Percentiles rank a stretch among this genome's conserved stretches.
These are phyloP conservation scores for Metschnikowia drakensbergensis DNA, from an alignment of 805 yeast genomes.

Conservation along the genomic window DNA sequence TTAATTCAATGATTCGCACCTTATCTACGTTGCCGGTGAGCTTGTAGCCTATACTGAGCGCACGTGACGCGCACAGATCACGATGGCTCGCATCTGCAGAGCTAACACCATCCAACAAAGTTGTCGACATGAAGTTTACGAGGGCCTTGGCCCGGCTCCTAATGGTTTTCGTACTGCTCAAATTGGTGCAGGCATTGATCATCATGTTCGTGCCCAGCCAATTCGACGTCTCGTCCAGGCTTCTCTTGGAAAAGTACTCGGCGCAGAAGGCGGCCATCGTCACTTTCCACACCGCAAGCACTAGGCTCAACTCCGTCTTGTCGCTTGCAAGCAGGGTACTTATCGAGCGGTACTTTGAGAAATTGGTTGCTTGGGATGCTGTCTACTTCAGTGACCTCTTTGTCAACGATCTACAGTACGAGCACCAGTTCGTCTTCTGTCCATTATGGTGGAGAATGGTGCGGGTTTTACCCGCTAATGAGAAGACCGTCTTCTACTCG, in stretches of 20 bases:
- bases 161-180: conserved; percentile 26
- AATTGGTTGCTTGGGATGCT: conserved; percentile 77
- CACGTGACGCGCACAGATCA: conserved; percentile 1
- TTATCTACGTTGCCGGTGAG: not conserved
- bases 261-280: conserved; percentile 8
- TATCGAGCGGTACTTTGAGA: conserved; percentile 35
- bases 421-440: conserved; percentile 89
- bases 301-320: conserved; percentile 7
- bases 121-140: not conserved
- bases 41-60: not conserved
- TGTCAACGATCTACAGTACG: conserved; percentile 51
- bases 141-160: conserved; percentile 1
- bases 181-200: conserved; percentile 36
- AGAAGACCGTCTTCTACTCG: conserved; percentile 10
- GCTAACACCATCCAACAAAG: not conserved
- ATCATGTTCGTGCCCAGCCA: conserved; percentile 40
- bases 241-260: conserved; percentile 27
- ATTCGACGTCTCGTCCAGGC: conserved; percentile 47
- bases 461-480: conserved; percentile 11
- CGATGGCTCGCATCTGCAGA: not conserved
- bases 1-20: not conserved
- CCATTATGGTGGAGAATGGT: conserved; percentile 67
- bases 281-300: conserved; percentile 9
- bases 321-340: not conserved
- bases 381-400: conserved; percentile 69